Evolutionary conservation across 495 filamentous ascomycete genomes (phyloP).

Genomic region (Penicillium egyptiacum): DNA sequence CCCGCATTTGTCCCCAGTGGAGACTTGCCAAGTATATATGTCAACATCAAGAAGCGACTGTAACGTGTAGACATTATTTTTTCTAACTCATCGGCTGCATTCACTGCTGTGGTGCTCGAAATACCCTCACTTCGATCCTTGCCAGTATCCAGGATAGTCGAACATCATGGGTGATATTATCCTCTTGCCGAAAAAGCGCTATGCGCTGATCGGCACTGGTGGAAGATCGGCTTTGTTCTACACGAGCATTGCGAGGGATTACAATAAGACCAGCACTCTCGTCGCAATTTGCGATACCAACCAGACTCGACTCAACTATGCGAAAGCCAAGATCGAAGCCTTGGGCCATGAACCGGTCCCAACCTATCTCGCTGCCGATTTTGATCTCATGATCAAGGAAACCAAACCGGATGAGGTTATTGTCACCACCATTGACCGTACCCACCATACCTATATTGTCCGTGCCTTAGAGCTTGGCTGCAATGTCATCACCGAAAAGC

Average conservation of each 20-base stretch:
- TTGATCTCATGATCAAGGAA: constrained; percentile 53
- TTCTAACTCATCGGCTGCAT: background rate
- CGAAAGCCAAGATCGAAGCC: constrained; percentile 26
- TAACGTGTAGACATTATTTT: background rate
- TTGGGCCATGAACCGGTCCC: constrained; percentile 35
- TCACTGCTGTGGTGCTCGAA: background rate
- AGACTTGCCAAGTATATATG: background rate
- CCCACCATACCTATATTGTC: constrained; percentile 56
- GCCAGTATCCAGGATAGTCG: background rate
- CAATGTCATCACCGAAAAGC: constrained; percentile 59
- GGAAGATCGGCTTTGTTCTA: constrained; percentile 53
- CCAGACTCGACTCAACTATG: constrained; percentile 32
- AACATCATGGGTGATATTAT: background rate
- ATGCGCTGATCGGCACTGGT: constrained; percentile 37
- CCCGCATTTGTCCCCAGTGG: background rate
- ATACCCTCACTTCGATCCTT: background rate
- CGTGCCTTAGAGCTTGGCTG: constrained; percentile 56
- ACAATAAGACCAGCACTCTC: constrained; percentile 44
- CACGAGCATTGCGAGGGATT: constrained; percentile 51
- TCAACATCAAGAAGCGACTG: background rate
- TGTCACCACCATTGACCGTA: constrained; percentile 59
- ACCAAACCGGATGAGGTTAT: constrained; percentile 57
- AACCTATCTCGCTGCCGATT: constrained; percentile 51
- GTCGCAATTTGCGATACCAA: constrained; percentile 48
- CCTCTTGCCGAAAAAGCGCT: constrained; percentile 11